Percentiles rank a stretch among this genome's conserved stretches.
Conservation (phyloP, 1,284 basidiomycete genomes). For the Mycosarcoma mackinlayi region DNA sequence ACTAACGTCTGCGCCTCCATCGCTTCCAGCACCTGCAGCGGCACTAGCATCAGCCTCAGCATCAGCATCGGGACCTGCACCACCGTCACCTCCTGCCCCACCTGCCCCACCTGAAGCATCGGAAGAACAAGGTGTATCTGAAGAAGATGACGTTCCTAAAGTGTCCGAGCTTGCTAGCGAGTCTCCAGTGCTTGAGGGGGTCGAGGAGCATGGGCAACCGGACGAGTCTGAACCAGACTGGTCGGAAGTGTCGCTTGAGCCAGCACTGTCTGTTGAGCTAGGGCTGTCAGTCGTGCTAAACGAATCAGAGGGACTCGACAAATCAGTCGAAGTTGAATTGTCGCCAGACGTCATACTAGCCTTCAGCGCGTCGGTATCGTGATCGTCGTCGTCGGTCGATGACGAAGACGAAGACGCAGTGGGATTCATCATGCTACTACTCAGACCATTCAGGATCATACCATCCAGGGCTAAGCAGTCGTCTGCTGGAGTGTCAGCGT, state of each 20-base stretch:
- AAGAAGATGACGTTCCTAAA: too few species aligned
- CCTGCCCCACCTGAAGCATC: background rate
- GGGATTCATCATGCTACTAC: too few species aligned
- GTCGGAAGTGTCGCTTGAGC: background rate
- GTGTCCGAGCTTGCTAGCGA: too few species aligned
- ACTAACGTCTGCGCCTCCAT: too few species aligned
- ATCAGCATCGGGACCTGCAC: too few species aligned
- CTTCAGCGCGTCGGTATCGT: background rate
- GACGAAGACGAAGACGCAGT: background rate
- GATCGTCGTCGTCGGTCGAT: background rate
- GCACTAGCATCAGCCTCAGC: too few species aligned
- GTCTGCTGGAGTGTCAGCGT: background rate
- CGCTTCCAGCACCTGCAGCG: too few species aligned
- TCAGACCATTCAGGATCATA: background rate
- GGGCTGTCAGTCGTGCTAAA: background rate
- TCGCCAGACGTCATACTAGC: background rate
- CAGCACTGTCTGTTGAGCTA: too few species aligned
- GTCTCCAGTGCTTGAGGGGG: background rate
- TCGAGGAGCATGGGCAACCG: background rate
- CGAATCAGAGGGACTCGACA: background rate
- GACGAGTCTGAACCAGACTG: background rate
- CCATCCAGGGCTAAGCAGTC: constrained; percentile 8
- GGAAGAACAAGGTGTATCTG: too few species aligned
- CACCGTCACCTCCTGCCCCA: background rate
- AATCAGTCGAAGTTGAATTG: background rate